These are phyloP conservation scores for Ulota crispa DNA, from an alignment of 225 moss, liverwort and hornwort species.

Conservation along the genomic window DNA sequence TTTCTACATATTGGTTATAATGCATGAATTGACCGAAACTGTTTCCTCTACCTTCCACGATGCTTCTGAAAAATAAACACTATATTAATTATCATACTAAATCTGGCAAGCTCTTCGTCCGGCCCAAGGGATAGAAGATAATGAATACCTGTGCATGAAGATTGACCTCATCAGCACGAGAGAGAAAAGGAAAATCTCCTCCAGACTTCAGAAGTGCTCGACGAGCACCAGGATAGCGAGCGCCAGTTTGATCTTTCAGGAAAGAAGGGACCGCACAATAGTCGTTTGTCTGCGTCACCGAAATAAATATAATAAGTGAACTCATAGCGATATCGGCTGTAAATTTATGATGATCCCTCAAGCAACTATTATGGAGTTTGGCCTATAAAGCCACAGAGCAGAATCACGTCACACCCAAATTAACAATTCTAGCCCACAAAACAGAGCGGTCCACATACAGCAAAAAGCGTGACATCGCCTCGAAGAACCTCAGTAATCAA, in stretches of 20 bases:
- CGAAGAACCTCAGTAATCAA: background rate
- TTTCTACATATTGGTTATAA: background rate
- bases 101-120: background rate
- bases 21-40: background rate
- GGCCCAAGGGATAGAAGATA: background rate
- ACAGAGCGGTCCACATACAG: background rate
- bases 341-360: background rate
- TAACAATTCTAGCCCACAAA: background rate
- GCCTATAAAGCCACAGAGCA: background rate
- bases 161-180: constrained; percentile 96
- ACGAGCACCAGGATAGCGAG: constrained; percentile 89
- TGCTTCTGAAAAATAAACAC: background rate
- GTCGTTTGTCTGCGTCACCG: constrained; percentile 78
- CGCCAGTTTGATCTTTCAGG: constrained; percentile 83
- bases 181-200: constrained; percentile 97
- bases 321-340: background rate
- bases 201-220: constrained; percentile 85
- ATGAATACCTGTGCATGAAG: constrained; percentile 83
- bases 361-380: background rate
- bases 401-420: background rate
- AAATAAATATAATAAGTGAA: background rate
- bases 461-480: constrained; percentile 4
- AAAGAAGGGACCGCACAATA: constrained; percentile 85
- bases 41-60: background rate
- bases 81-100: background rate